These are phyloP conservation scores for Phialophora tarda DNA, from an alignment of 2,329 filamentous ascomycete species.

Conservation along the genomic window DNA sequence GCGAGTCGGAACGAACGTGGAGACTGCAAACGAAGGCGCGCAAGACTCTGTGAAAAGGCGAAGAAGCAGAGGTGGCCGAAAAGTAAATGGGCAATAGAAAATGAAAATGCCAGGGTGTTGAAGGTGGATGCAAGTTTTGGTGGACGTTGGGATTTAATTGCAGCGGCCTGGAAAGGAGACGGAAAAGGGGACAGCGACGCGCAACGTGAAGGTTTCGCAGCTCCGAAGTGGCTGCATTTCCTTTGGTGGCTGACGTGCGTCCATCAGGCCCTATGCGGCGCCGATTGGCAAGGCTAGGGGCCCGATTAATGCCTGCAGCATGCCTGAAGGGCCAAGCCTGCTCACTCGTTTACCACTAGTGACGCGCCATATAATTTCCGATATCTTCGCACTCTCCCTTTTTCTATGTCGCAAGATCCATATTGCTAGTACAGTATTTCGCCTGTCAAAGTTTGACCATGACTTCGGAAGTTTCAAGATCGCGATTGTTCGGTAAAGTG, in stretches of 20 bases:
- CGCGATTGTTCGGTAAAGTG: background rate
- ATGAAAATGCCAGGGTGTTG: slow-evolving; percentile 15
- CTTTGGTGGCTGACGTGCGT: slow-evolving; percentile 27
- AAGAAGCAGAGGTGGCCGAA: background rate
- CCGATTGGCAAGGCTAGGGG: background rate
- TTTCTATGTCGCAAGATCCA: background rate
- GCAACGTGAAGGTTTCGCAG: slow-evolving; percentile 12
- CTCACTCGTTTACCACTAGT: background rate
- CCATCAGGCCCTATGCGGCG: slow-evolving; percentile 10
- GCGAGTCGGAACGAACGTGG: background rate
- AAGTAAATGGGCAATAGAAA: slow-evolving; percentile 9
- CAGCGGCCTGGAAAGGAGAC: slow-evolving; percentile 5
- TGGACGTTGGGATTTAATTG: slow-evolving; percentile 19
- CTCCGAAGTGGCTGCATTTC: slow-evolving; percentile 11
- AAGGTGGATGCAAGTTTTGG: slow-evolving; percentile 1
- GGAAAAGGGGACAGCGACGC: slow-evolving; percentile 25
- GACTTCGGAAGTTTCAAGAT: background rate
- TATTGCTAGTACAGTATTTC: slow-evolving; percentile 9
- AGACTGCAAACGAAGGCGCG: background rate
- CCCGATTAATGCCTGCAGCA: background rate
- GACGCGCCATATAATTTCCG: slow-evolving; percentile 22
- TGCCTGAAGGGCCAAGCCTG: slow-evolving; percentile 4
- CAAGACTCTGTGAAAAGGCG: background rate
- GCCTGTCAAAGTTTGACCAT: slow-evolving; percentile 9
- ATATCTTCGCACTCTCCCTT: slow-evolving; percentile 13